These are phyloP conservation scores for Kentomonas sorsogonicus DNA, from an alignment of 208 protist genomes.

Conservation along the genomic window DNA sequence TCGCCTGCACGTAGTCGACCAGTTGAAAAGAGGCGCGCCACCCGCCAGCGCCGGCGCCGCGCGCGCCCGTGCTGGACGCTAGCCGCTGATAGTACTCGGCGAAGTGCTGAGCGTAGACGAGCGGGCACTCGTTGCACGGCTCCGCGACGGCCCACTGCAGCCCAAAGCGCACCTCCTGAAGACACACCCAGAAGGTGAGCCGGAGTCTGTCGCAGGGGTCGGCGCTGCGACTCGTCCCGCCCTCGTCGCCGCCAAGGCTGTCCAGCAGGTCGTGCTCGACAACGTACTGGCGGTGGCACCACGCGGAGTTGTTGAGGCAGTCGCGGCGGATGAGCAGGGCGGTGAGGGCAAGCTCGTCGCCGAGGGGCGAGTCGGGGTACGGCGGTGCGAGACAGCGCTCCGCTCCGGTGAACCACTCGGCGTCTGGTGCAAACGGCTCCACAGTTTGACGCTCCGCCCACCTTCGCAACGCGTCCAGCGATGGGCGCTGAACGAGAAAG, in stretches of 20 bases:
- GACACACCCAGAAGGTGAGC: constrained; percentile 24
- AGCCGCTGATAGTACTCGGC: constrained; percentile 39
- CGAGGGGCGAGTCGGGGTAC: constrained; percentile 34
- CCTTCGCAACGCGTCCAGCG: constrained; percentile 13
- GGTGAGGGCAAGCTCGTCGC: constrained; percentile 50
- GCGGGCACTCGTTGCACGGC: constrained; percentile 70
- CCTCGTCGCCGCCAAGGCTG: constrained; percentile 16
- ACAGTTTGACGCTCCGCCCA: neutral
- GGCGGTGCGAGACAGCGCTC: constrained; percentile 28
- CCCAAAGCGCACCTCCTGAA: constrained; percentile 45
- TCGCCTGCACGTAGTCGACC: constrained; percentile 22
- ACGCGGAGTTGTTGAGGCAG: constrained; percentile 77
- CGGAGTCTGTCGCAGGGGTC: neutral
- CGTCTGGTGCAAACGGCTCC: constrained; percentile 10
- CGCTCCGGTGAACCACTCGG: constrained; percentile 13
- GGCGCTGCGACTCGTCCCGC: neutral
- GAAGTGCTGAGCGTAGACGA: constrained; percentile 49
- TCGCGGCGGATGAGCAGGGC: constrained; percentile 43
- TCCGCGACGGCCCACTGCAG: constrained; percentile 57
- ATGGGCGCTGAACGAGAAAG: constrained; percentile 52
- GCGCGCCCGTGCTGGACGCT: constrained; percentile 15
- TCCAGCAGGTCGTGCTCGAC: constrained; percentile 40
- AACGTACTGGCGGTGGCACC: constrained; percentile 67
- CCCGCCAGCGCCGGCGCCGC: neutral
- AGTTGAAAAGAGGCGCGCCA: too few species aligned